Percentiles rank a stretch among this genome's conserved stretches.
Conservation (phyloP, 2,329 filamentous ascomycete species). For the Stagonosporopsis vannaccii region DNA sequence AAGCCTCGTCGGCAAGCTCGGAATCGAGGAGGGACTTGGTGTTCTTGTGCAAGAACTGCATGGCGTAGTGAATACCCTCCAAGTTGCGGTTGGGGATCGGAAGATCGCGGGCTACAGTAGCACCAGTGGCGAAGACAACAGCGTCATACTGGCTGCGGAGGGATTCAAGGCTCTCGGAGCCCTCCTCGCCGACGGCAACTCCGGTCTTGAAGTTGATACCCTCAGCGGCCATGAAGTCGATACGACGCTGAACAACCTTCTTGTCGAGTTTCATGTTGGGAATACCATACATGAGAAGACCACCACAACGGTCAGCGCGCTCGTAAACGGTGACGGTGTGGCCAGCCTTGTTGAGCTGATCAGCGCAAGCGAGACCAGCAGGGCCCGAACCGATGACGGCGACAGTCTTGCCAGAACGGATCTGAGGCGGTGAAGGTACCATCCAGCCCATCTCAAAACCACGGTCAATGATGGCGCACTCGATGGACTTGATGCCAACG, state of each 20-base stretch:
- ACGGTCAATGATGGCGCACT: conserved; percentile 96
- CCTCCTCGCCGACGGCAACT: conserved; percentile 79
- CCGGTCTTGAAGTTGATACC: conserved; percentile 83
- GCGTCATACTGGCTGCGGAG: conserved; percentile 79
- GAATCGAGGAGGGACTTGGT: conserved; percentile 97
- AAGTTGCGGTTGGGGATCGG: conserved; percentile 89
- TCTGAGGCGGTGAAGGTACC: conserved; percentile 78
- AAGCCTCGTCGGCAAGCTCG: conserved; percentile 79
- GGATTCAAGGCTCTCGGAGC: conserved; percentile 70
- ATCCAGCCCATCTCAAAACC: conserved; percentile 99
- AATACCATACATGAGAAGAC: conserved; percentile 97
- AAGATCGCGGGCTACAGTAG: conserved; percentile 90
- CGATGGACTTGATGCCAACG: conserved; percentile 97
- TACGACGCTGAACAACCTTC: conserved; percentile 92
- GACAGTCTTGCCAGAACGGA: conserved; percentile 85
- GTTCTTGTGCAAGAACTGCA: conserved; percentile 97
- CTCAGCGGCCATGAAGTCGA: conserved; percentile 92
- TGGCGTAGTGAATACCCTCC: conserved; percentile 91
- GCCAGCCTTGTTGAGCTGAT: conserved; percentile 92
- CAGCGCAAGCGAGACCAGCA: conserved; percentile 85
- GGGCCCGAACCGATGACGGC: conserved; percentile 93
- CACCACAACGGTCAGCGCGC: conserved; percentile 87
- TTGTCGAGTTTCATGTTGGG: conserved; percentile 99
- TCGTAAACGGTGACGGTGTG: conserved; percentile 91
- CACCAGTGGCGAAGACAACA: conserved; percentile 89